A percentile compares a stretch with the other conserved stretches of the same genome.
Evolutionary conservation across 495 filamentous ascomycete genomes (phyloP).

Genomic region (Penicillium desertorum): DNA sequence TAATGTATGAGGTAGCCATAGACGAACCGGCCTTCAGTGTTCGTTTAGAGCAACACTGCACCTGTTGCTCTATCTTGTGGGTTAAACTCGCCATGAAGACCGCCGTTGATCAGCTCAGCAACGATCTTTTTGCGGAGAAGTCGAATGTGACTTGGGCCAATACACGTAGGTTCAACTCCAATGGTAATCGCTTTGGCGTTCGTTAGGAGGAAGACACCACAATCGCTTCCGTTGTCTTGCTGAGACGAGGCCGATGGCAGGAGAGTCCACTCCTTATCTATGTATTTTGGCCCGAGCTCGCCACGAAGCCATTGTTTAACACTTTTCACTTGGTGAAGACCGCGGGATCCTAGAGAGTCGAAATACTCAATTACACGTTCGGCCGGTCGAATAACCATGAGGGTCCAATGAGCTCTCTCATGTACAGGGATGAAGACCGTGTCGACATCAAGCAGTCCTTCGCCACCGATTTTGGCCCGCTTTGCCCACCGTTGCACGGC

Average conservation of each 20-base stretch:
- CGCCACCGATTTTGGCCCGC: conserved; percentile 56
- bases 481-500: conserved; percentile 53
- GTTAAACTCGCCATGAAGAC: conserved; percentile 52
- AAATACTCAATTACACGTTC: conserved; percentile 68
- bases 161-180: conserved; percentile 61
- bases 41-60: conserved; percentile 29
- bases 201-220: conserved; percentile 75
- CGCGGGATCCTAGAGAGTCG: conserved; percentile 61
- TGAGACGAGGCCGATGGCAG: conserved; percentile 46
- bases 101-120: conserved; percentile 66
- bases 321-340: conserved; percentile 32
- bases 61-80: conserved; percentile 24
- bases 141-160: conserved; percentile 55
- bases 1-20: neutral
- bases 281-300: conserved; percentile 57
- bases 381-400: conserved; percentile 67
- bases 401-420: conserved; percentile 53
- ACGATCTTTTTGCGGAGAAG: conserved; percentile 63
- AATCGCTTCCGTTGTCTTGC: conserved; percentile 75
- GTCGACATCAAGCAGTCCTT: conserved; percentile 54
- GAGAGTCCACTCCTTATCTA: conserved; percentile 61
- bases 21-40: neutral
- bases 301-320: conserved; percentile 57
- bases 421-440: conserved; percentile 63
- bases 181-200: conserved; percentile 69